Base-by-base conservation (phyloP, 1,284 basidiomycete genomes). In the Cryptococcus hybrid region DNA sequence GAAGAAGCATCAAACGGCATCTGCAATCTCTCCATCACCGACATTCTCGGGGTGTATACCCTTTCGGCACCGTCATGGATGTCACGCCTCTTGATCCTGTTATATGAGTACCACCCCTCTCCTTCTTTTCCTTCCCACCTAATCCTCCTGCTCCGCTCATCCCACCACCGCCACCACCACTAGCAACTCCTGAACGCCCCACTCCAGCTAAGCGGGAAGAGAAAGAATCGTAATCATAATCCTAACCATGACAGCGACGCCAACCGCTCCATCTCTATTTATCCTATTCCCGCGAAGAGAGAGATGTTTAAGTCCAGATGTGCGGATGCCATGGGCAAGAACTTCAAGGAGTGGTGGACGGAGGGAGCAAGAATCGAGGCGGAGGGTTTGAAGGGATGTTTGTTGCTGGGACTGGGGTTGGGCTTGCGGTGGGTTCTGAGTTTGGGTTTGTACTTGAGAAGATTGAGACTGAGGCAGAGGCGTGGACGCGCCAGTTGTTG, bases 171-270 rank as follows among this genome's bases (percentile, higher is more conserved):
- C 24, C 24, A 24, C 24, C 24, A 24, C 24, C 24, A 24, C 24
- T 24, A 24, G 24, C 24, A 24, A 24, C 24, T 24, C 24, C 24
- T 24, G 24, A 24, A 24, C 24, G 24, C 24, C 24, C 24, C 24
- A 24, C 24, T 24, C 24, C 24, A 24, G 24, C 24, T 24, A 24
- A 24, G 24, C 24, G 24, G 24, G 24, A 24, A 24, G 24, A 24
- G 24, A 24, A 24, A 24, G 24, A 24, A 24, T 24, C 24, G 24
- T 24, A 24, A 24, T 24, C 24, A 24, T 95, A 96, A 75, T 97
- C 93, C 89, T 86, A 62, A 96, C 92, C 90, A 96, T 94, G 52
- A 95, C 82, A 0, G 92, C 92, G n/a, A 97, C 81, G 0, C 91
- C 88, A 2, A 96, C 91, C 1, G 88, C 91, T 24, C 91, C 90